Evolutionary conservation across 805 yeast genomes (phyloP).

Genomic region (Kodamaea leandrae): DNA sequence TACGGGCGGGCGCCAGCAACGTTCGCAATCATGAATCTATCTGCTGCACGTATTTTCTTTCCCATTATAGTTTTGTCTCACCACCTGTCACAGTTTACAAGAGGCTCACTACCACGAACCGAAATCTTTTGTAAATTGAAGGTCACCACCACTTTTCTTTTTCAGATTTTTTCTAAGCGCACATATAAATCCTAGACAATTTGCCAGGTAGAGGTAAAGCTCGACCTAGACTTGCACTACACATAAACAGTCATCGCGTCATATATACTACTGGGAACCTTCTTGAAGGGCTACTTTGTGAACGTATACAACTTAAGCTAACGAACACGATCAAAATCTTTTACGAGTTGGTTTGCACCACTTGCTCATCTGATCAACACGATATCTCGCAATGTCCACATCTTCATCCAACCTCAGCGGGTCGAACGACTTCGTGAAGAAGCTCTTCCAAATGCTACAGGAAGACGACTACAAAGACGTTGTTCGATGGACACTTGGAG

Average conservation of each 20-base stretch:
- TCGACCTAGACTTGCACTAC: no score
- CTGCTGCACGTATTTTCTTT: background rate
- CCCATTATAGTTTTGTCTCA: background rate
- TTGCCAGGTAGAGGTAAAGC: background rate
- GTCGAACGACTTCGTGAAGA: slow-evolving; percentile 77
- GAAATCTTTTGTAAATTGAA: no score
- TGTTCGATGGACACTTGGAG: slow-evolving; percentile 83
- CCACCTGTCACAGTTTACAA: slow-evolving; percentile 1
- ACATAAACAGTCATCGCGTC: no score
- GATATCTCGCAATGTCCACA: slow-evolving; percentile 7
- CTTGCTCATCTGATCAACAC: no score
- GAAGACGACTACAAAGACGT: slow-evolving; percentile 70
- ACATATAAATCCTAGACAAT: background rate
- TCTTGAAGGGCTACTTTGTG: no score
- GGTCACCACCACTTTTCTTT: background rate
- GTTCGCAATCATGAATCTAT: background rate
- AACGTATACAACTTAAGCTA: no score
- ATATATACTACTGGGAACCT: no score
- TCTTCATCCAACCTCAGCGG: slow-evolving; percentile 41
- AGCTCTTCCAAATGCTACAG: slow-evolving; percentile 79
- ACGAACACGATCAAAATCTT: no score
- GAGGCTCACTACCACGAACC: background rate
- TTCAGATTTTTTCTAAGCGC: background rate
- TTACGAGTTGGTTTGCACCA: background rate
- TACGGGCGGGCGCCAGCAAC: background rate